phyloP scores from a whole-genome alignment of 495 filamentous ascomycete species.

The Penicillium desertorum region DNA sequence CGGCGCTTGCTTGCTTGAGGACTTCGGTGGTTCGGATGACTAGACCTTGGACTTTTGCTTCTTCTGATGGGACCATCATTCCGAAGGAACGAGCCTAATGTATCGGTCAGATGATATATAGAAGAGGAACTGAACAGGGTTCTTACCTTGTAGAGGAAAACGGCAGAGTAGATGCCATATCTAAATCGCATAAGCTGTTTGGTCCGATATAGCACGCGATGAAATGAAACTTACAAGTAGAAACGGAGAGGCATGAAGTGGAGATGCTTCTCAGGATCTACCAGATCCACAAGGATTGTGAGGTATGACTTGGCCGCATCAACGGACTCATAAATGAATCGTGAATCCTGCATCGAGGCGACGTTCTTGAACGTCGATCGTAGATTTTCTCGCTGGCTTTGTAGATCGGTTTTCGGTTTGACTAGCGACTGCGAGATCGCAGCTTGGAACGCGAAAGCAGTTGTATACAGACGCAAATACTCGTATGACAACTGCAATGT shows the following conservation, averaged over 20 bases:
- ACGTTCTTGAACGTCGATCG: constrained; percentile 51
- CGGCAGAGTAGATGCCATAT: constrained; percentile 56
- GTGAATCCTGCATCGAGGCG: constrained; percentile 58
- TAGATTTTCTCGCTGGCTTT: constrained; percentile 44
- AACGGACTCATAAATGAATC: constrained; percentile 63
- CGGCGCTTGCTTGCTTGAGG: constrained; percentile 53
- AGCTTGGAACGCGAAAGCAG: constrained; percentile 66
- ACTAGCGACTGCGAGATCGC: constrained; percentile 59
- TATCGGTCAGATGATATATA: neutral
- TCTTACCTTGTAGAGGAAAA: constrained; percentile 54
- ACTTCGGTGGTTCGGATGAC: constrained; percentile 52
- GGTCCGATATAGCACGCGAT: neutral
- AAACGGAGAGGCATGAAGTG: constrained; percentile 61
- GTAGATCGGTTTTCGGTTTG: constrained; percentile 38
- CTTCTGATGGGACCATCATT: constrained; percentile 51
- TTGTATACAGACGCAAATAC: constrained; percentile 63
- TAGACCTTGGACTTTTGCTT: constrained; percentile 53
- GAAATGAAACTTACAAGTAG: constrained; percentile 46
- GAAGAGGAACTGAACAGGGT: neutral
- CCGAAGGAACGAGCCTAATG: constrained; percentile 53
- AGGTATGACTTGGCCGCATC: constrained; percentile 61
- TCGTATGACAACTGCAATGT: constrained; percentile 62
- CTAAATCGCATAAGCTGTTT: constrained; percentile 14
- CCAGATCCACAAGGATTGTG: constrained; percentile 54
- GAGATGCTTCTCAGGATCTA: constrained; percentile 55